Conservation (phyloP, 148 eudicot genomes). For the Camellia granthamiana region DNA sequence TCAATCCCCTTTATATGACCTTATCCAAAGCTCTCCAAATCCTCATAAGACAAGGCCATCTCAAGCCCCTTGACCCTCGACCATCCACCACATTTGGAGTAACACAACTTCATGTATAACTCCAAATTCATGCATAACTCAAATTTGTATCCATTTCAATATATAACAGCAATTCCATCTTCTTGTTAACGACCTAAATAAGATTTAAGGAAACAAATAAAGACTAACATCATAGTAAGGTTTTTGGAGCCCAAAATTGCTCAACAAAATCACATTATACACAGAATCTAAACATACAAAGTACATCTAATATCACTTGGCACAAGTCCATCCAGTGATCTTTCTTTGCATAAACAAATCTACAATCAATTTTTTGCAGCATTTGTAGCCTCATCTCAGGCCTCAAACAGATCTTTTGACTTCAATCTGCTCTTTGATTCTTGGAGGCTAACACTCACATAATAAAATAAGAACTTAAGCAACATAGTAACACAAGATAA, state of each 20-base stretch:
- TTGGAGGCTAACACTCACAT: conserved; percentile 32
- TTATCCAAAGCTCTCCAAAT: no score
- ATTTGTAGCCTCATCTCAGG: background rate
- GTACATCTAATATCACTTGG: background rate
- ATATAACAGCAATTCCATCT: background rate
- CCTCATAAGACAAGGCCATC: no score
- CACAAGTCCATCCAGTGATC: background rate
- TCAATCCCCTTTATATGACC: no score
- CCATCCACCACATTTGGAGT: no score
- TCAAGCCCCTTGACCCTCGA: no score
- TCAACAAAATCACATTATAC: background rate
- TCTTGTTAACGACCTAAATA: background rate
- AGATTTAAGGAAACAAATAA: background rate
- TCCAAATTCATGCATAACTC: background rate
- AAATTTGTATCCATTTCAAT: background rate
- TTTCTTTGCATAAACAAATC: background rate
- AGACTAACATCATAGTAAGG: background rate
- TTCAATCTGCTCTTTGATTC: conserved; percentile 49
- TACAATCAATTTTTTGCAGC: background rate
- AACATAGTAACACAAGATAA: no score
- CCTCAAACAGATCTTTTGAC: conserved; percentile 10
- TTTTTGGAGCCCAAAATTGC: background rate
- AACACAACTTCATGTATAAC: no score
- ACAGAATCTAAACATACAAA: background rate
- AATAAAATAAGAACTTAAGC: no score